phyloP scores from a whole-genome alignment of 2,329 filamentous ascomycete genomes.

The Colletotrichum kahawae region DNA sequence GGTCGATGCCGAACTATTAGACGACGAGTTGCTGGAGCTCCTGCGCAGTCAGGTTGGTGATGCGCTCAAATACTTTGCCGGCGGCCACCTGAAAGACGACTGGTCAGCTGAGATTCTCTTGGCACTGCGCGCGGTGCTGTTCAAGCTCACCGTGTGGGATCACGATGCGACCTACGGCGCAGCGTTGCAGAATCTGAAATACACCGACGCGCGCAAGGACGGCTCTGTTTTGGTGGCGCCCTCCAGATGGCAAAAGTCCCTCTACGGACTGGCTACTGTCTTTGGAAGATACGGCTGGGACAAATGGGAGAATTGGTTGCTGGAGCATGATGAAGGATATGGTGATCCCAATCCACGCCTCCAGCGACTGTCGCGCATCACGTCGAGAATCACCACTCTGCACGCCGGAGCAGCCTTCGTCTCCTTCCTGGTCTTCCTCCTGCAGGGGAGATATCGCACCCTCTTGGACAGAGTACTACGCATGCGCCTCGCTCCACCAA shows the following conservation, averaged over 20 bases:
- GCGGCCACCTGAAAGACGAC: slow-evolving; percentile 77
- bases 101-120: slow-evolving; percentile 88
- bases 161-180: slow-evolving; percentile 95
- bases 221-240: slow-evolving; percentile 71
- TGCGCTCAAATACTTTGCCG: slow-evolving; percentile 84
- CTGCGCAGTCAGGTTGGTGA: slow-evolving; percentile 87
- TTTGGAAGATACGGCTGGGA: slow-evolving; percentile 89
- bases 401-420: slow-evolving; percentile 83
- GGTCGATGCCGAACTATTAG: slow-evolving; percentile 92
- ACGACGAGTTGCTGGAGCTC: slow-evolving; percentile 89
- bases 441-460: slow-evolving; percentile 90
- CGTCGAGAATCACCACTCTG: slow-evolving; percentile 70
- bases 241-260: slow-evolving; percentile 79
- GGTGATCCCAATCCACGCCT: slow-evolving; percentile 56
- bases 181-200: slow-evolving; percentile 87
- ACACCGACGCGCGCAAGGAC: slow-evolving; percentile 78
- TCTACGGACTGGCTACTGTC: slow-evolving; percentile 86
- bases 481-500: slow-evolving; percentile 84
- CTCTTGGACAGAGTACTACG: slow-evolving; percentile 84
- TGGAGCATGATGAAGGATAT: slow-evolving; percentile 78
- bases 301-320: slow-evolving; percentile 87
- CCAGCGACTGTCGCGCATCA: slow-evolving; percentile 69
- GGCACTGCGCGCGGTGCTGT: slow-evolving; percentile 77
- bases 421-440: slow-evolving; percentile 89
- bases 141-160: slow-evolving; percentile 97